A percentile compares a stretch with the other conserved stretches of the same genome.
Conservation (phyloP, 495 filamentous ascomycete species). For the Amphirosellinia nigrospora region DNA sequence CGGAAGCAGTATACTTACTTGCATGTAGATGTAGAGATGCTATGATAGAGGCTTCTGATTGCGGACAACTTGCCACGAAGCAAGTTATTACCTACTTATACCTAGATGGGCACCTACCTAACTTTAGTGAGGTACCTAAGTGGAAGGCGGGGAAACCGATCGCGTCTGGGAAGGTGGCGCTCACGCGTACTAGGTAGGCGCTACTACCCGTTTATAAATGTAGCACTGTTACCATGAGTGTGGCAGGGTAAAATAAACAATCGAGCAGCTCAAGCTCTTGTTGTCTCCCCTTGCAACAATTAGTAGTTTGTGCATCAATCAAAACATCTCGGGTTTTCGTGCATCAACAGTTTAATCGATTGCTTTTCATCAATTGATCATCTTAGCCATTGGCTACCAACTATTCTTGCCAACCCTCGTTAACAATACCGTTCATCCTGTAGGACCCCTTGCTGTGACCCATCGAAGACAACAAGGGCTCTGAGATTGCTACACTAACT, state of each 20-base stretch:
- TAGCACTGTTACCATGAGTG: too few relatives aligned
- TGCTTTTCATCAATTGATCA: slow-evolving; percentile 14
- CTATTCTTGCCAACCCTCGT: not conserved
- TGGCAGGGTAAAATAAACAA: slow-evolving; percentile 17
- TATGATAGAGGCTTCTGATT: not conserved
- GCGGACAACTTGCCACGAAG: too few relatives aligned
- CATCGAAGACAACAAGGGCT: slow-evolving; percentile 17
- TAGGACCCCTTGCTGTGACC: slow-evolving; percentile 20
- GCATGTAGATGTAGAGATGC: too few relatives aligned
- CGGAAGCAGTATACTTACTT: not conserved
- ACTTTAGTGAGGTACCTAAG: not conserved
- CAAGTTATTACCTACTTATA: not conserved
- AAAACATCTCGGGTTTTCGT: slow-evolving; percentile 10
- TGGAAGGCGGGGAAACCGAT: slow-evolving; percentile 2
- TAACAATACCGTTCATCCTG: not conserved
- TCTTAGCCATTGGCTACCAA: slow-evolving; percentile 14
- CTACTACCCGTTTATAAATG: not conserved
- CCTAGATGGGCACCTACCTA: not conserved
- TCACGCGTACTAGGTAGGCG: slow-evolving; percentile 1
- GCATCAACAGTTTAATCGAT: slow-evolving; percentile 21
- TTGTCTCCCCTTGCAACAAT: slow-evolving; percentile 3
- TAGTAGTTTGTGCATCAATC: slow-evolving; percentile 26
- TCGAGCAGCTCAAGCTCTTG: not conserved
- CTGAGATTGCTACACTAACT: slow-evolving; percentile 19
- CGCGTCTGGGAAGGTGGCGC: slow-evolving; percentile 10